These are phyloP conservation scores for Venturia oleaginea DNA, from an alignment of 2,329 filamentous ascomycete genomes.

Conservation along the genomic window DNA sequence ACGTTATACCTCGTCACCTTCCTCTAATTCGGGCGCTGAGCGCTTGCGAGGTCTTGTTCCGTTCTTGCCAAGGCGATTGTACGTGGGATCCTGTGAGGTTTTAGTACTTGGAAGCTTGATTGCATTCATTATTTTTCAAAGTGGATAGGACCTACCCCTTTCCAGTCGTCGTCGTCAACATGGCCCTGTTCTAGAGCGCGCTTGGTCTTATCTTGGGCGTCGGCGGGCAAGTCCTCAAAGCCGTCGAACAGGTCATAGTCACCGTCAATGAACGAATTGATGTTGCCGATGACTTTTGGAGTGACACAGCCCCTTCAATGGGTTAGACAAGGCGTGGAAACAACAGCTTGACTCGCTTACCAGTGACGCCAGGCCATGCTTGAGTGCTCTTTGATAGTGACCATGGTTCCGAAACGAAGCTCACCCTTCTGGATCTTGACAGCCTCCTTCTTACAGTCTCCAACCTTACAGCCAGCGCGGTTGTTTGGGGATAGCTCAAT, in stretches of 20 bases:
- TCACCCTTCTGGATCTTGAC: slow-evolving; percentile 72
- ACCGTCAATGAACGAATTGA: slow-evolving; percentile 48
- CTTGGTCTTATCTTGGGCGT: slow-evolving; percentile 64
- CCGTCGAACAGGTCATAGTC: slow-evolving; percentile 67
- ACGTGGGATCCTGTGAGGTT: slow-evolving; percentile 55
- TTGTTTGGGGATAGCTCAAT: slow-evolving; percentile 61
- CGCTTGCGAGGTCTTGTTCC: slow-evolving; percentile 31
- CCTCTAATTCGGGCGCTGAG: slow-evolving; percentile 23
- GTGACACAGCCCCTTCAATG: slow-evolving; percentile 74
- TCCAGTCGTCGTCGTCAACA: slow-evolving; percentile 80
- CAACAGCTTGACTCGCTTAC: slow-evolving; percentile 37
- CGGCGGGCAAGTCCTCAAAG: slow-evolving; percentile 64
- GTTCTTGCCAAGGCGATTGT: slow-evolving; percentile 58
- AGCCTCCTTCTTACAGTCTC: slow-evolving; percentile 59
- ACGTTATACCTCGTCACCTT: slow-evolving; percentile 19
- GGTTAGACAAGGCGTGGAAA: neutral
- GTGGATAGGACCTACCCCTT: slow-evolving; percentile 54
- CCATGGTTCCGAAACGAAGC: slow-evolving; percentile 66
- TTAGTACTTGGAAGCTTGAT: neutral
- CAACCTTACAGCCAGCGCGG: slow-evolving; percentile 66
- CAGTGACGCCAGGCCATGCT: slow-evolving; percentile 79
- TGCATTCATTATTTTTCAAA: neutral
- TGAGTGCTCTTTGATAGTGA: slow-evolving; percentile 51
- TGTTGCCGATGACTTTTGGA: slow-evolving; percentile 58
- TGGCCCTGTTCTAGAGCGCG: slow-evolving; percentile 67